These are phyloP conservation scores for Daedaleopsis nitida DNA, from an alignment of 768 basidiomycete genomes.

Conservation along the genomic window DNA sequence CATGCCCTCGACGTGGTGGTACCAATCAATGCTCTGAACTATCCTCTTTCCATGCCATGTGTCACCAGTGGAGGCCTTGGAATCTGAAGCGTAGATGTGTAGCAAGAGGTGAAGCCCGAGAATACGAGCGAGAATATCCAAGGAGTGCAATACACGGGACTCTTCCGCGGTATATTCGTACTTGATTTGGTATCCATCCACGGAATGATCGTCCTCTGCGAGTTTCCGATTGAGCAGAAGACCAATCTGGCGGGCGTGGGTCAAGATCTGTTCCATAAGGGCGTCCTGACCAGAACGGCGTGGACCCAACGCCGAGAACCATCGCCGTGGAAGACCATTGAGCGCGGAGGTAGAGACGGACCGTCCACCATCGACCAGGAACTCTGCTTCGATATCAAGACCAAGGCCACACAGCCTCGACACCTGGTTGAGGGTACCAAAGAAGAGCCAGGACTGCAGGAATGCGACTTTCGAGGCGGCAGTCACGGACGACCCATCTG, in stretches of 20 bases:
- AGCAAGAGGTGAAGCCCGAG: slow-evolving; percentile 1
- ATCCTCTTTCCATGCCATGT: neutral
- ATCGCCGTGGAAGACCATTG: slow-evolving; percentile 3
- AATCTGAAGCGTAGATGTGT: neutral
- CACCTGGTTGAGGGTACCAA: slow-evolving; percentile 1
- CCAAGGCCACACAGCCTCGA: slow-evolving; percentile 2
- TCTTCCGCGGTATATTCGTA: slow-evolving; percentile 1
- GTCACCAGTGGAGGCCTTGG: neutral
- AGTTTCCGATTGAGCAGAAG: neutral
- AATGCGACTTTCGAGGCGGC: slow-evolving; percentile 5
- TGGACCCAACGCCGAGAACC: neutral
- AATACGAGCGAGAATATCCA: slow-evolving; percentile 1
- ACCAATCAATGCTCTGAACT: neutral
- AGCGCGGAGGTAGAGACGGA: neutral
- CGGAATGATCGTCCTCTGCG: too few species aligned
- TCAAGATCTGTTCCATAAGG: neutral
- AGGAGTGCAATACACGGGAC: neutral
- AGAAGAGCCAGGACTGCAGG: slow-evolving; percentile 11
- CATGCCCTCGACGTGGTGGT: neutral
- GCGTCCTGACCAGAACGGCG: neutral
- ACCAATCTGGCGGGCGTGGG: neutral
- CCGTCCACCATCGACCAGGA: neutral
- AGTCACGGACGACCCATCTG: slow-evolving; percentile 1
- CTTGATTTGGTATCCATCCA: too few species aligned
- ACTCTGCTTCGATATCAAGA: neutral